Percentiles rank a stretch among this genome's conserved stretches.
Evolutionary conservation across 805 yeast species (phyloP).

Genomic region (Saturnispora mendoncae): DNA sequence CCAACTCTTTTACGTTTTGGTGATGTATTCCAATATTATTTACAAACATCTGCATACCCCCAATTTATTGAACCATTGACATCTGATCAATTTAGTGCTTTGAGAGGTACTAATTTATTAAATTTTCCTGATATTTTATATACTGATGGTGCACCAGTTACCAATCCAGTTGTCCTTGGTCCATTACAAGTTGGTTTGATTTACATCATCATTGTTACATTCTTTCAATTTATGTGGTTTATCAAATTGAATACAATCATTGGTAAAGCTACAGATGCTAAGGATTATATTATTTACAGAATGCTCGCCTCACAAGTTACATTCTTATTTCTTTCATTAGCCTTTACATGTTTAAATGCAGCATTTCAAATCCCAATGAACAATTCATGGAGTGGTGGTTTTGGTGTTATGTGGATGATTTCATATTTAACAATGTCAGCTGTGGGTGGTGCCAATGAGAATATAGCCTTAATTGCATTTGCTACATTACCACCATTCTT

Average conservation of each 20-base stretch:
- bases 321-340: constrained; percentile 49
- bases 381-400: constrained; percentile 52
- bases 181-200: constrained; percentile 72
- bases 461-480: constrained; percentile 44
- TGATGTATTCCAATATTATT: constrained; percentile 17
- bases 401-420: constrained; percentile 66
- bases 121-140: constrained; percentile 16
- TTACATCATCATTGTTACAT: constrained; percentile 60
- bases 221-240: constrained; percentile 62
- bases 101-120: constrained; percentile 19
- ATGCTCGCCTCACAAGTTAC: constrained; percentile 40
- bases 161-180: constrained; percentile 45
- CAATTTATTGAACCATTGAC: constrained; percentile 24
- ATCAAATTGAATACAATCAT: constrained; percentile 42
- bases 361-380: constrained; percentile 61
- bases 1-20: constrained; percentile 36
- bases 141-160: constrained; percentile 19
- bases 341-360: constrained; percentile 50
- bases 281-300: constrained; percentile 45
- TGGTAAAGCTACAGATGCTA: constrained; percentile 34
- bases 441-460: constrained; percentile 69
- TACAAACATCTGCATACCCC: constrained; percentile 20
- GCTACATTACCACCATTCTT: constrained; percentile 50
- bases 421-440: constrained; percentile 63
- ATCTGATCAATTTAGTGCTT: constrained; percentile 18